These are phyloP conservation scores for Bruguiera hainesii DNA, from an alignment of 441 rosid species.

Conservation along the genomic window DNA sequence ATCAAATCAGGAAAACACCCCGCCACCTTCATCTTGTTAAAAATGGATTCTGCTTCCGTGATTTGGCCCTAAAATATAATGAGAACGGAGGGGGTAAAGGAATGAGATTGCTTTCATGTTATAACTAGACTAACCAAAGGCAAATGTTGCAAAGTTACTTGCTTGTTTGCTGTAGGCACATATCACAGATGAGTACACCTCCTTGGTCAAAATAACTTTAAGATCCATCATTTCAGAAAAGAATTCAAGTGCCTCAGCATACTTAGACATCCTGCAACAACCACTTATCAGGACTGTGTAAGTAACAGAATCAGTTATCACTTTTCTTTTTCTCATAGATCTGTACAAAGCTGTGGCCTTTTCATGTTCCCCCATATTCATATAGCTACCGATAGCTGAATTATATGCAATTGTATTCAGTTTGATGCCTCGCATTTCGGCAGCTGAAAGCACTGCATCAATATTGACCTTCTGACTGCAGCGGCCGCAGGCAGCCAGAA, in stretches of 20 bases:
- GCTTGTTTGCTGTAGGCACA: slow-evolving; percentile 80
- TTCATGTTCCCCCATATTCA: slow-evolving; percentile 74
- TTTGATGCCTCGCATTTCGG: slow-evolving; percentile 68
- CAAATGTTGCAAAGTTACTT: slow-evolving; percentile 28
- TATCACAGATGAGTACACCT: slow-evolving; percentile 72
- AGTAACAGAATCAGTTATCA: slow-evolving; percentile 70
- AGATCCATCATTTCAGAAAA: slow-evolving; percentile 57
- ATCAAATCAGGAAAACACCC: slow-evolving; percentile 73
- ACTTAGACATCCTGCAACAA: slow-evolving; percentile 70
- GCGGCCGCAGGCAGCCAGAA: slow-evolving; percentile 84
- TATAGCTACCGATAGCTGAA: slow-evolving; percentile 83
- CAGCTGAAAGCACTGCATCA: slow-evolving; percentile 74
- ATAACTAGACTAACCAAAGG: slow-evolving; percentile 2
- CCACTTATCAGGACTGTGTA: slow-evolving; percentile 77
- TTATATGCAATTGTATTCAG: slow-evolving; percentile 82
- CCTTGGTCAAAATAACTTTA: slow-evolving; percentile 62
- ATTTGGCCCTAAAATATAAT: slow-evolving; percentile 51
- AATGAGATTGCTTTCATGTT: slow-evolving; percentile 14
- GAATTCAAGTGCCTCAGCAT: slow-evolving; percentile 64
- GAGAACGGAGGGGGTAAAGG: slow-evolving; percentile 9
- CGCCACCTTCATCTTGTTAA: slow-evolving; percentile 66
- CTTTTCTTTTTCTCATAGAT: slow-evolving; percentile 66
- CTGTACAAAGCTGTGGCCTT: slow-evolving; percentile 61
- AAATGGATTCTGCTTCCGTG: slow-evolving; percentile 71
- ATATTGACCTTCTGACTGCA: slow-evolving; percentile 65